These are phyloP conservation scores for Myriosclerotinia curreyana DNA, from an alignment of 2,329 filamentous ascomycete species.

Conservation along the genomic window DNA sequence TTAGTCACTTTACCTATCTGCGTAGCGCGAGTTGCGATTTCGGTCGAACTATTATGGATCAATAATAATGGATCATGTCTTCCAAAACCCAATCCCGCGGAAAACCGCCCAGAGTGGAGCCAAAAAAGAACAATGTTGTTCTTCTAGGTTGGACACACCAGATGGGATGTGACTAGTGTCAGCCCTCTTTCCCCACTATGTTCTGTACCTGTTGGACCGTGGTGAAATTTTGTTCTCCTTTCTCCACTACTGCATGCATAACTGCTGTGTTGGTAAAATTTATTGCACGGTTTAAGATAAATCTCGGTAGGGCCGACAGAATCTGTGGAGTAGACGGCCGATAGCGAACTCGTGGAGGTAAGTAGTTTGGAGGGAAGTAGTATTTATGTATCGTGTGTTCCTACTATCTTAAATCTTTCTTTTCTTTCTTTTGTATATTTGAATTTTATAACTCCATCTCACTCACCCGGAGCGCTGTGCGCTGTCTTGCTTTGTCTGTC, in stretches of 20 bases:
- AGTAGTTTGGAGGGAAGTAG: neutral
- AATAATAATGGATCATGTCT: neutral
- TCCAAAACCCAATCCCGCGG: neutral
- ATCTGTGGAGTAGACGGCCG: constrained; percentile 6
- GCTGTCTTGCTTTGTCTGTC: neutral
- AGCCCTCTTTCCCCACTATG: constrained; percentile 13
- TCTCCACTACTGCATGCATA: neutral
- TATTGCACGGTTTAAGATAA: neutral
- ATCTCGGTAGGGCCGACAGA: constrained; percentile 11
- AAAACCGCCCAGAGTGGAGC: constrained; percentile 12
- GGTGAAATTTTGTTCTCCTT: constrained; percentile 4
- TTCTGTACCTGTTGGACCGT: constrained; percentile 9
- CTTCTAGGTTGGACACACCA: constrained; percentile 3
- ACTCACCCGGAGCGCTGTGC: constrained; percentile 8
- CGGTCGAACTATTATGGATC: constrained; percentile 5
- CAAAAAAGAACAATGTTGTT: constrained; percentile 6
- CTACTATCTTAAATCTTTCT: neutral
- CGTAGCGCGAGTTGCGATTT: neutral
- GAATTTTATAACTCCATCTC: neutral
- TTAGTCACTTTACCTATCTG: neutral
- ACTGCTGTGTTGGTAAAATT: constrained; percentile 9
- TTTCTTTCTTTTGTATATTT: constrained; percentile 1
- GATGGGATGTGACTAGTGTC: neutral
- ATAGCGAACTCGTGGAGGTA: neutral
- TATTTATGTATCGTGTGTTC: constrained; percentile 7